Conservation (phyloP, 768 basidiomycete species). For the Lentinula detonsa region DNA sequence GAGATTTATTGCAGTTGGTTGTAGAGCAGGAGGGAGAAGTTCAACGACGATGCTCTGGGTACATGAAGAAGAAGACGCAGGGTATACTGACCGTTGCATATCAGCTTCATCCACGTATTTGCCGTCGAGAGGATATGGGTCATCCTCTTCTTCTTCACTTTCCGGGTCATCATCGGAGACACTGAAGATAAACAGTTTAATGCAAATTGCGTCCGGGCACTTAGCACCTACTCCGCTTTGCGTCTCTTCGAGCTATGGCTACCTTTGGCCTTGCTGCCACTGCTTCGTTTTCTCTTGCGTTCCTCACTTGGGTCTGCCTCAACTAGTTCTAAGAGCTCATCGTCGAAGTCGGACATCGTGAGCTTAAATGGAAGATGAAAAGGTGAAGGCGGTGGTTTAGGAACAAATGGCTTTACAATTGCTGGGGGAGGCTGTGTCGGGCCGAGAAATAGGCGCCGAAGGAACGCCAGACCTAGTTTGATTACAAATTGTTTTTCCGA, state of each 20-base stretch:
- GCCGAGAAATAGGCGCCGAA: neutral
- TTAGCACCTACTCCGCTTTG: conserved; percentile 52
- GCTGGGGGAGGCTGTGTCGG: neutral
- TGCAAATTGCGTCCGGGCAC: conserved; percentile 8
- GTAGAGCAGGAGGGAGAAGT: conserved; percentile 16
- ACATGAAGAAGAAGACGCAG: neutral
- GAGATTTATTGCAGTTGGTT: conserved; percentile 14
- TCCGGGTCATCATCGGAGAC: conserved; percentile 52
- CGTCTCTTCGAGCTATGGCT: conserved; percentile 55
- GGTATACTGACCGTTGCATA: conserved; percentile 60
- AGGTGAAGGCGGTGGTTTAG: neutral
- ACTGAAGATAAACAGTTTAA: conserved; percentile 18
- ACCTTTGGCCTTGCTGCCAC: conserved; percentile 35
- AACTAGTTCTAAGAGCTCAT: conserved; percentile 78
- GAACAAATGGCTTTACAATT: neutral
- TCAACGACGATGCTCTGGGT: neutral
- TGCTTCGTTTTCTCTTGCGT: conserved; percentile 51
- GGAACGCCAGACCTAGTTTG: no score
- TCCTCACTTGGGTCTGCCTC: conserved; percentile 50
- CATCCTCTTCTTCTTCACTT: conserved; percentile 55
- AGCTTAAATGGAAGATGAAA: neutral
- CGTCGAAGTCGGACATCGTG: conserved; percentile 48
- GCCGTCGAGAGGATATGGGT: conserved; percentile 87
- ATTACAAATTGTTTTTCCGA: no score
- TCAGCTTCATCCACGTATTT: conserved; percentile 86